These are phyloP conservation scores for Ceratocystis destructans DNA, from an alignment of 2,329 filamentous ascomycete species.

Conservation along the genomic window DNA sequence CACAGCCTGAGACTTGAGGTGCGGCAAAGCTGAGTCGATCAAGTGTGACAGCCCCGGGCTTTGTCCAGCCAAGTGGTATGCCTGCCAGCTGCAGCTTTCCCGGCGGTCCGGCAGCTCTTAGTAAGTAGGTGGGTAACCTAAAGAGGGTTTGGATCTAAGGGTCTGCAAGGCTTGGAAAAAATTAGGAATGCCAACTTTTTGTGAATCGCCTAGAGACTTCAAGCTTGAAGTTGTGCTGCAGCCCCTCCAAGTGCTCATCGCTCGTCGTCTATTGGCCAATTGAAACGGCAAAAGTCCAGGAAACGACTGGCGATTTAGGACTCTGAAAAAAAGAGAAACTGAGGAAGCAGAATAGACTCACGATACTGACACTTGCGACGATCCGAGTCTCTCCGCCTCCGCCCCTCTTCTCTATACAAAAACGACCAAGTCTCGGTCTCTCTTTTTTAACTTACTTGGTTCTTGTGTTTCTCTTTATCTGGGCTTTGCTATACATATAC, in stretches of 20 bases:
- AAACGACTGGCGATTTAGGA: not conserved
- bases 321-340: not conserved
- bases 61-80: not conserved
- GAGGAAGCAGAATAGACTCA: not conserved
- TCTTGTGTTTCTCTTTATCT: not conserved
- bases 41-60: not conserved
- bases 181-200: not conserved
- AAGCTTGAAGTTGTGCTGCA: slow-evolving; percentile 3
- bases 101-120: too few relatives aligned
- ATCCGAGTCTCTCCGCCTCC: slow-evolving; percentile 1
- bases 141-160: not conserved
- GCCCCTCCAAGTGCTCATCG: not conserved
- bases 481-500: not conserved
- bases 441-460: not conserved
- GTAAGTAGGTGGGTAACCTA: too few relatives aligned
- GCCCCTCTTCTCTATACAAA: not conserved
- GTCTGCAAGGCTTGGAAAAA: not conserved
- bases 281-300: not conserved
- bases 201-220: slow-evolving; percentile 4
- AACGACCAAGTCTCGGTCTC: not conserved
- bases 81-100: not conserved
- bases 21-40: not conserved
- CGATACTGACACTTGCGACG: not conserved
- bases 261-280: not conserved
- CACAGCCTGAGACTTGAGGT: not conserved